Percentiles rank a stretch among this genome's conserved stretches.
Evolutionary conservation across 164 flowering plant species (phyloP).

Genomic region (Berberis vulgaris): DNA sequence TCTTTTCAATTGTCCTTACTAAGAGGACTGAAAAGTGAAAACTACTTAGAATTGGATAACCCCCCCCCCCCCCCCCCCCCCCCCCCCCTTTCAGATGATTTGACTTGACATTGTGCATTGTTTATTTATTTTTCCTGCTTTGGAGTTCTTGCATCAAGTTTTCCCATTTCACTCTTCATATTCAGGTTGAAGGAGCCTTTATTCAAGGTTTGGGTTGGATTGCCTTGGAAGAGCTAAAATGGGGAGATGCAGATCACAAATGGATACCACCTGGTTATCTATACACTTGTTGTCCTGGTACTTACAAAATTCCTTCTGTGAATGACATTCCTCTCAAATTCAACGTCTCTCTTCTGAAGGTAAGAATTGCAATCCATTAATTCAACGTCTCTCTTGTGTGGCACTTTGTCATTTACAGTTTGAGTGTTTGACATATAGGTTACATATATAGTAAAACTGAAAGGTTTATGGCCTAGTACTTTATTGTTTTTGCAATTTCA

Average conservation of each 20-base stretch:
- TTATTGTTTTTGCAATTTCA: no score
- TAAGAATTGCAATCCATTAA: slow-evolving; percentile 13
- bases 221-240: slow-evolving; percentile 90
- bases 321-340: slow-evolving; percentile 80
- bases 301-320: slow-evolving; percentile 82
- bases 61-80: no score
- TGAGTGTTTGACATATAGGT: no score
- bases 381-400: background rate
- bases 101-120: no score
- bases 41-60: no score
- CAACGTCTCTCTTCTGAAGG: slow-evolving; percentile 85
- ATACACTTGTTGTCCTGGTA: slow-evolving; percentile 90
- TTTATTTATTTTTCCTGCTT: background rate
- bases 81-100: no score
- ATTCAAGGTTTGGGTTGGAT: slow-evolving; percentile 96
- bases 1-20: no score
- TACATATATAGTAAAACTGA: no score
- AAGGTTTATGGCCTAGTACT: no score
- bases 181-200: slow-evolving; percentile 96
- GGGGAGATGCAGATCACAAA: slow-evolving; percentile 94
- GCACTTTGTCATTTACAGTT: no score
- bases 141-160: background rate
- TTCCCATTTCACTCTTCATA: background rate
- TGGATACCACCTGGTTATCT: slow-evolving; percentile 79
- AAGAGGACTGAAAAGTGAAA: no score